These are phyloP conservation scores for Colletotrichum sp. DNA, from an alignment of 2,329 filamentous ascomycete species.

Conservation along the genomic window DNA sequence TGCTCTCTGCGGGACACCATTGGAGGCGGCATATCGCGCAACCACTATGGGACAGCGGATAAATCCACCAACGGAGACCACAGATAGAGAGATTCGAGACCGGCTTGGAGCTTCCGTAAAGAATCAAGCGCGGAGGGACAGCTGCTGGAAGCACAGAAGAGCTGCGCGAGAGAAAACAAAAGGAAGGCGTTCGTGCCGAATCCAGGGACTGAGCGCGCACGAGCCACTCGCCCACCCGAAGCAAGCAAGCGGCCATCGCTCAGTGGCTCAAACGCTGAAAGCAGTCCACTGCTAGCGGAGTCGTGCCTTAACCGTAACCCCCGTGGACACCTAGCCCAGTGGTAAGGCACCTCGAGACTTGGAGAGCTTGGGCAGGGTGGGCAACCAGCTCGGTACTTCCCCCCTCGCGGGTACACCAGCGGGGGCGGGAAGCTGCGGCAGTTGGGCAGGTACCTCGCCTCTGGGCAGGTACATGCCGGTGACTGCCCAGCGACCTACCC, in stretches of 20 bases:
- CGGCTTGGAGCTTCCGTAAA: background rate
- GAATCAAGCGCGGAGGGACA: background rate
- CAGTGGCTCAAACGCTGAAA: constrained; percentile 9
- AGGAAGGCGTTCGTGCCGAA: constrained; percentile 12
- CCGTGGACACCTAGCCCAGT: background rate
- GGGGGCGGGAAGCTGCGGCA: background rate
- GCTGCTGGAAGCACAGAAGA: background rate
- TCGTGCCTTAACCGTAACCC: constrained; percentile 14
- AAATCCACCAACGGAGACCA: background rate
- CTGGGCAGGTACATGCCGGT: background rate
- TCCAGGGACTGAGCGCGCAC: constrained; percentile 9
- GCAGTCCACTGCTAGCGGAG: constrained; percentile 15
- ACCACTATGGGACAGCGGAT: background rate
- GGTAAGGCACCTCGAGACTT: background rate
- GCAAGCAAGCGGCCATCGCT: constrained; percentile 1
- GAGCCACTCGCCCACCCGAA: background rate
- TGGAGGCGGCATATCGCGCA: background rate
- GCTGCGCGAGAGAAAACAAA: background rate
- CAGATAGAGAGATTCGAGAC: background rate
- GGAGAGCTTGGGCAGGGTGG: background rate
- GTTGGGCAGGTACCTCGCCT: background rate
- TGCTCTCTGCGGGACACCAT: background rate
- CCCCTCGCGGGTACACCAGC: background rate
- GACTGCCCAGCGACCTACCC: constrained; percentile 7
- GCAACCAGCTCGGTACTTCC: background rate